Evolutionary conservation across 257 asterid species (phyloP).

Genomic region (Gynochthodes officinalis): DNA sequence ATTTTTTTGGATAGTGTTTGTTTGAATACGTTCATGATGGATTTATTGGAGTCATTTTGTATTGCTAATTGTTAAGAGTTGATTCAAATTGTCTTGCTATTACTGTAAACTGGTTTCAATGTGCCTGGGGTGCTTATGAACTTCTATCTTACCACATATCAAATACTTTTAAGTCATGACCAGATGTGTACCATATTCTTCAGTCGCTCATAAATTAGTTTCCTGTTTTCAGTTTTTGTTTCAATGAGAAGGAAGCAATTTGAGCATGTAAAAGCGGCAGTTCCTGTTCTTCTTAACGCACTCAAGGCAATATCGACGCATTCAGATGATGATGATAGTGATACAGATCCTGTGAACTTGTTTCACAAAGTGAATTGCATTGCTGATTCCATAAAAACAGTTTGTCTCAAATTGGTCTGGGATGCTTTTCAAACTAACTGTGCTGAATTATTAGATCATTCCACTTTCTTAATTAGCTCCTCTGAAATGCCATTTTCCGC

Average conservation of each 20-base stretch:
- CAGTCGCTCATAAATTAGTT: conserved; percentile 10
- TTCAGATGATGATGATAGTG: conserved; percentile 41
- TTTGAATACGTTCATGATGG: background rate
- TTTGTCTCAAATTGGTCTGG: conserved; percentile 64
- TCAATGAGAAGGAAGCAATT: conserved; percentile 64
- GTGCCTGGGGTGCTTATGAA: background rate
- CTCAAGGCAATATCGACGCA: conserved; percentile 38
- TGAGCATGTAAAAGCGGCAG: conserved; percentile 66
- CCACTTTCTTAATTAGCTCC: conserved; percentile 16
- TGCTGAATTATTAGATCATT: conserved; percentile 21
- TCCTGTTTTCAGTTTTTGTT: conserved; percentile 51
- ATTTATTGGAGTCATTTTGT: background rate
- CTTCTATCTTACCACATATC: background rate
- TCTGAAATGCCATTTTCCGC: conserved; percentile 19
- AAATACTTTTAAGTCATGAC: background rate
- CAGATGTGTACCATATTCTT: background rate
- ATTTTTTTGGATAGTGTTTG: too few species aligned
- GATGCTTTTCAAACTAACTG: background rate
- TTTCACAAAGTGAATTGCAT: conserved; percentile 49
- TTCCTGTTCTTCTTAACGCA: conserved; percentile 67
- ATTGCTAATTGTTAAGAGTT: background rate
- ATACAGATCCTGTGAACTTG: conserved; percentile 38
- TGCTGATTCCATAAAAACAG: conserved; percentile 62
- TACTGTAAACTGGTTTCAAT: background rate
- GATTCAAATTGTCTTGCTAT: background rate